A percentile compares a stretch with the other conserved stretches of the same genome.
phyloP scores from a whole-genome alignment of 2,329 filamentous ascomycete genomes.

The Colletotrichum spaethianum region DNA sequence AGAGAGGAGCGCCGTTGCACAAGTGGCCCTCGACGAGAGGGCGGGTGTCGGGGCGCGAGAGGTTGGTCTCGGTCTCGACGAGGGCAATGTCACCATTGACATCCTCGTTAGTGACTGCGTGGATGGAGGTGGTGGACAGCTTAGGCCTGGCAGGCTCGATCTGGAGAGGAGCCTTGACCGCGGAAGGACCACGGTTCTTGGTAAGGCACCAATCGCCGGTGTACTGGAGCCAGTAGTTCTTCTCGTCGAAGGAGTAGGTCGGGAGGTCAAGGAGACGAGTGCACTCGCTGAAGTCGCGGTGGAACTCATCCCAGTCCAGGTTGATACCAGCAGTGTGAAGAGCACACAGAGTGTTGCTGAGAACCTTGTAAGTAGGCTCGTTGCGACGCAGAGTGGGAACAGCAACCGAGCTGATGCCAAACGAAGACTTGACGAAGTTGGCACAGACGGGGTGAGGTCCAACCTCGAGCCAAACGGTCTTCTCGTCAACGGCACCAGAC shows the following conservation, averaged over 20 bases:
- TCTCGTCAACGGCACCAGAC: conserved; percentile 68
- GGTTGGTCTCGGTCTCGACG: conserved; percentile 76
- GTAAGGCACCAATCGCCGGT: conserved; percentile 79
- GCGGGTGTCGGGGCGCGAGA: conserved; percentile 74
- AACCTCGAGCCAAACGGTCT: conserved; percentile 78
- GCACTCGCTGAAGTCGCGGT: conserved; percentile 61
- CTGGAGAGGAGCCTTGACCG: conserved; percentile 49
- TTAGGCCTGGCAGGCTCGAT: conserved; percentile 64
- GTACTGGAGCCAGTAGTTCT: conserved; percentile 78
- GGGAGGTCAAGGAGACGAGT: conserved; percentile 73
- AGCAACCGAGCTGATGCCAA: conserved; percentile 66
- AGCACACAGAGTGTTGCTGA: conserved; percentile 69
- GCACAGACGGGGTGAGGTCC: conserved; percentile 79
- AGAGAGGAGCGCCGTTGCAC: conserved; percentile 77
- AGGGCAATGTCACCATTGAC: conserved; percentile 71
- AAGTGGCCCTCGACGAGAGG: conserved; percentile 74
- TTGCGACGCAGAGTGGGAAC: conserved; percentile 74
- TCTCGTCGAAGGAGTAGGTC: conserved; percentile 79
- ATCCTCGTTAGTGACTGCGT: conserved; percentile 74
- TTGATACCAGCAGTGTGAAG: conserved; percentile 74
- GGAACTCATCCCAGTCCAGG: conserved; percentile 80
- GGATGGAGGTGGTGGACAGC: conserved; percentile 76
- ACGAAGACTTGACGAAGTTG: conserved; percentile 73
- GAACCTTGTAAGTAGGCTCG: conserved; percentile 75
- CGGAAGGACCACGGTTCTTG: conserved; percentile 72